Evolutionary conservation across 345 rosid species (phyloP), one percentile per base, ranked within the genome.

Genomic region (Angophora floribunda): DNA sequence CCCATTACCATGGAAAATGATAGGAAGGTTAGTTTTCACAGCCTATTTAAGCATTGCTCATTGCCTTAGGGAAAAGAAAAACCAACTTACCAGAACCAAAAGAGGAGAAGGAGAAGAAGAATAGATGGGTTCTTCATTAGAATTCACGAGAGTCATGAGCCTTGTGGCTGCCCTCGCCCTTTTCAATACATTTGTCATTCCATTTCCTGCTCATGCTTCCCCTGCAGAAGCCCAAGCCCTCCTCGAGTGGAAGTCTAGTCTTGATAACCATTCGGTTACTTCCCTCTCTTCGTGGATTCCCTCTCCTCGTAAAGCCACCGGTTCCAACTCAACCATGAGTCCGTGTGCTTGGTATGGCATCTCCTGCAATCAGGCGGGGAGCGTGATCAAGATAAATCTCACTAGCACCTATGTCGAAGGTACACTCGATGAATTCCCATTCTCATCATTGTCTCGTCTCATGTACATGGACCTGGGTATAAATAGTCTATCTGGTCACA

Each of bases 271-370:
- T 65, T 85, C 67, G 6, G 5, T 86, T 6, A 55, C 85, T 36
- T 49, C 22, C 36, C 89, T 89, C 2, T 30, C 93, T 6, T 89
- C 90, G 3, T 90, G 91, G 93, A 51, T 85, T 50, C 53, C 55
- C 47, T 44, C 17, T 10, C 51, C 75, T 63, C 10, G 8, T n/a
- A n/a, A 28, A 6, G 75, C 1, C 41, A 63, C 84, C 19, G 6
- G 6, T 30, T 32, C 80, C 7, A 67, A 85, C 13, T 24, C 55
- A 11, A 41, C 28, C 24, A 26, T 67, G 19, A 51, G 44, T 57
- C 36, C 55, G 16, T 86, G 87, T 70, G 26, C 63, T 63, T 91
- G 93, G 92, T 2, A 4, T 87, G 93, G 94, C 7, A 87, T 91
- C 85, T 7, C 26, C 6, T 91, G 92, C 85, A 63, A 84, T 32